Base-by-base conservation (phyloP, 177 flowering plant species). In the Vitis hybrid region DNA sequence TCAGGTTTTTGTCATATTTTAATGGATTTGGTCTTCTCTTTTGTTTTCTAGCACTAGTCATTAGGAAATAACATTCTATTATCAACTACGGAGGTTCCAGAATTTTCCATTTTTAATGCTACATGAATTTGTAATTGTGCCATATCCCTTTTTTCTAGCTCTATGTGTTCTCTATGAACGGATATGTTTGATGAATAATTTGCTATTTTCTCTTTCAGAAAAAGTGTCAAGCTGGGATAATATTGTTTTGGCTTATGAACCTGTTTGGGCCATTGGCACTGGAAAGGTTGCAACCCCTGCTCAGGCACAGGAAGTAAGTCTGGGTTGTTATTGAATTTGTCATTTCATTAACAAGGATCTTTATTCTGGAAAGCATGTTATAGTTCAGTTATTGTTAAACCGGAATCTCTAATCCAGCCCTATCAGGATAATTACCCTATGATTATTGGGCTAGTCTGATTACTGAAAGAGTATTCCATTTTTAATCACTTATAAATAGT, bases 181-280 rank as follows among this genome's bases (percentile, higher is more conserved):
- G 15, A 34, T 29, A 45, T 15, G 3, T 29, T 8, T 10, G 39
- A 52, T 50, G 49, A 53, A 26, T 66, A 53, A 52, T 18, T 15
- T 18, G 13, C 26, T 22, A 48, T 49, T 34, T 77, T 39, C 8
- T 48, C 14, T 66, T 63, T 73, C 86, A 88, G 92, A 78, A 2
- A 61, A 64, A 59, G 80, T 89, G 22, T 71, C 82, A 48, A 74
- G 78, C 68, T 90, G 97, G 98, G 78, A 63, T 5, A 82, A 90
- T 70, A 82, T 94, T 73, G 98, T 94, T 61, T 65, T 94, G 77
- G 97, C 98, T 29, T 94, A 94, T 70, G 97, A 94, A 73, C 97
- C 98, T 69, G 98, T 94, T 63, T 94, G 97, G 98, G 98, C 97
- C 66, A 92, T 94, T 83, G 98, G 98, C 72, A 90, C 97, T 13